Evolutionary conservation across 345 rosid species (phyloP).

Genomic region (Citrus trifoliata): DNA sequence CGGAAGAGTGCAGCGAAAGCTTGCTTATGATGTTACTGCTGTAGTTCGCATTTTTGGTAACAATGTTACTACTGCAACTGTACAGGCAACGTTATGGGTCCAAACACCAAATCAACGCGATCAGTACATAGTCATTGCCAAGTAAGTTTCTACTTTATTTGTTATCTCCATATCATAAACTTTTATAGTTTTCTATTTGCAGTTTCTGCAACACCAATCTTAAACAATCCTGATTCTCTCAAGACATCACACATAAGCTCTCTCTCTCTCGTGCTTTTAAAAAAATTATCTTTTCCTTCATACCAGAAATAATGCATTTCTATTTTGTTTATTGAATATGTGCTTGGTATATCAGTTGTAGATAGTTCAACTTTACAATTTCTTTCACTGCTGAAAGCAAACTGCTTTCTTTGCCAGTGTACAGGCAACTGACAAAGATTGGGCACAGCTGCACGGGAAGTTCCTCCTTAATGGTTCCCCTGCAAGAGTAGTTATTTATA

Average conservation of each 20-base stretch:
- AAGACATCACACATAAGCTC: not conserved
- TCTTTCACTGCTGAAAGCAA: conserved; percentile 3
- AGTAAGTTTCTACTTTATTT: conserved; percentile 40
- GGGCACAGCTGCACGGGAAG: conserved; percentile 79
- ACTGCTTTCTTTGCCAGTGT: conserved; percentile 36
- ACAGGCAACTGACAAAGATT: conserved; percentile 73
- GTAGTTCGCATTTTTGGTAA: conserved; percentile 74
- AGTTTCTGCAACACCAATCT: not conserved
- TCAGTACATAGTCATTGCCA: conserved; percentile 72
- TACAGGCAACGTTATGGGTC: conserved; percentile 76
- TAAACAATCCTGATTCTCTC: not conserved
- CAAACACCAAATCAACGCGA: conserved; percentile 65
- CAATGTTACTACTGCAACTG: conserved; percentile 47
- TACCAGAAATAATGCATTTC: not conserved
- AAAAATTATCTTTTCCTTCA: not conserved
- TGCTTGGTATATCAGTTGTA: not conserved
- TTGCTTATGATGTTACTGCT: conserved; percentile 67
- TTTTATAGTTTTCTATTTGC: not conserved
- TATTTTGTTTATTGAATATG: not conserved
- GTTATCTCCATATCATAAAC: not conserved
- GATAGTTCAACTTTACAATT: not conserved
- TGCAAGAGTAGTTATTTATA: conserved; percentile 64
- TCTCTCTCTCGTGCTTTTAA: too few relatives aligned
- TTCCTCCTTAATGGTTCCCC: conserved; percentile 84
- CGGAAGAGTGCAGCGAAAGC: conserved; percentile 66